Evolutionary conservation across 805 yeast species (phyloP), one percentile per base, ranked within the genome.

Genomic region (Priceomyces fermenticarens): DNA sequence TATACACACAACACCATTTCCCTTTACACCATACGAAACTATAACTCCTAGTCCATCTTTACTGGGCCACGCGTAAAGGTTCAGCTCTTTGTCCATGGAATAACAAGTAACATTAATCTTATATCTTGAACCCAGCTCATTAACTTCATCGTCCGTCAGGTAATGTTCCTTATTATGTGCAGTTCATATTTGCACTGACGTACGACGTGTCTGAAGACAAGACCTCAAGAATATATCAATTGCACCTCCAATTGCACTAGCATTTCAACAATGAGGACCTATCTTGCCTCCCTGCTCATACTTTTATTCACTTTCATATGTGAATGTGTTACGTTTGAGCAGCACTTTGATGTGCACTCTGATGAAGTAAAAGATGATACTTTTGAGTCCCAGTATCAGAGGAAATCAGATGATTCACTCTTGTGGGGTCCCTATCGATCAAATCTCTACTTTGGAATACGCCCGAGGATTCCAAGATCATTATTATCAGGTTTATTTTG

Each of bases 371-470:
- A 73, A 5, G 86, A 81, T 42, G 43, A 27, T 16, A 41, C 44
- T 9, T 25, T 52, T 13, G 45, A 47, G n/a, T 49, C 48, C 1
- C 44, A 46, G 12, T 56, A 51, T 39, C 39, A 51, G 10, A 39
- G 42, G 29, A 29, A 50, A n/a, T 51, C 59, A 6, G 54, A 58
- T 28, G 40, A 53, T 31, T 53, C 64, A 6, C 58, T 69, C 26
- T 47, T 68, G 16, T 91, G 99, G 99, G 98, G 96, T 1, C 95
- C 98, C 0, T 91, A 89, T 62, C 68, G 97, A 47, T 82, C 97
- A 7, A 85, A 88, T 41, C 70, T 88, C 32, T 93, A 90, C 62
- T 68, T 90, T 44, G 98, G 98, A 1, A 66, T 93, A 35, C 73
- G 90, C 35, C 96, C 98, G 2, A 70, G 91, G 36, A 53, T 85